These are phyloP conservation scores for Ogataea chonburiensis DNA, from an alignment of 805 yeast genomes.

Conservation along the genomic window DNA sequence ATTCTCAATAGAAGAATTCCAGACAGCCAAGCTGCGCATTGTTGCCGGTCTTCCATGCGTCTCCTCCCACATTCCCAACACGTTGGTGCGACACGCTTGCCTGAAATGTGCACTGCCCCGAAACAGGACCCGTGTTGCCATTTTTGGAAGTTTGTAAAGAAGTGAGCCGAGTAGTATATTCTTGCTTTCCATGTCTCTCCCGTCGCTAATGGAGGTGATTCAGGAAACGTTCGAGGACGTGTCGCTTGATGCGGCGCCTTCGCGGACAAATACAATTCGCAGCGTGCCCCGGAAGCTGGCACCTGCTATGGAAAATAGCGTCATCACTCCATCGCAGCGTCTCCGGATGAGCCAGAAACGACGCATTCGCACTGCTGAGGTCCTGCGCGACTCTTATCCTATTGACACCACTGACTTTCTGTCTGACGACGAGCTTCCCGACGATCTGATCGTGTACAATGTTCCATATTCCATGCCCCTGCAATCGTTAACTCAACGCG, in stretches of 20 bases:
- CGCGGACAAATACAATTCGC: conserved; percentile 2
- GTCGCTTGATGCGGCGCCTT: conserved; percentile 12
- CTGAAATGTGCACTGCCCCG: conserved; percentile 6
- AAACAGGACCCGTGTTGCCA: conserved; percentile 7
- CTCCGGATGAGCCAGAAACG: conserved; percentile 26
- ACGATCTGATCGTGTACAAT: conserved; percentile 53
- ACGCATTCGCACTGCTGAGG: conserved; percentile 13
- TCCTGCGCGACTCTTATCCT: conserved; percentile 9
- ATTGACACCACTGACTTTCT: conserved; percentile 34
- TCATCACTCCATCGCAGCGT: conserved; percentile 31
- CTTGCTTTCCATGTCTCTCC: conserved; percentile 4
- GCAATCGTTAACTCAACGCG: conserved; percentile 37
- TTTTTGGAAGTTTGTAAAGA: conserved; percentile 13
- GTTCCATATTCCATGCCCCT: conserved; percentile 64
- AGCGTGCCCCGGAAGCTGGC: not conserved
- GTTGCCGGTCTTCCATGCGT: not conserved
- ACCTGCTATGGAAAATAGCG: not conserved
- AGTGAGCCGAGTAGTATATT: not conserved
- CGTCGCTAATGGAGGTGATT: conserved; percentile 29
- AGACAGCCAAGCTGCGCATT: not conserved
- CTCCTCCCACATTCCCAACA: conserved; percentile 8
- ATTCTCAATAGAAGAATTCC: not conserved
- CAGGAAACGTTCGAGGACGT: conserved; percentile 38
- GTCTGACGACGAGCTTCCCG: conserved; percentile 56
- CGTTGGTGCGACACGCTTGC: conserved; percentile 9